These are phyloP conservation scores for Juncus effusus DNA, from an alignment of 176 grass and related monocot genomes.

Conservation along the genomic window DNA sequence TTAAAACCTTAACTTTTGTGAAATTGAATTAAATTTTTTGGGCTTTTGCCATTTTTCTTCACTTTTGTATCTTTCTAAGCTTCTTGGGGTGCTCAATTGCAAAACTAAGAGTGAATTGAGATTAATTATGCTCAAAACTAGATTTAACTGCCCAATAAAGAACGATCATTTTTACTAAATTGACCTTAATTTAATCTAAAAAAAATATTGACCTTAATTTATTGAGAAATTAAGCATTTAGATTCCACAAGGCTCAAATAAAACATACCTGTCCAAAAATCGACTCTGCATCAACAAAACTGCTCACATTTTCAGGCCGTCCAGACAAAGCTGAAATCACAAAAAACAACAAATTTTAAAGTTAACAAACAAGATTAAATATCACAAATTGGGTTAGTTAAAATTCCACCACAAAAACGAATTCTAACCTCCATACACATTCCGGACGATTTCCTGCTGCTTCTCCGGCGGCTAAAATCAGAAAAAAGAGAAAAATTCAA, in stretches of 20 bases:
- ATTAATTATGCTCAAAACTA: background rate
- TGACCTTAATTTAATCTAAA: too few species aligned
- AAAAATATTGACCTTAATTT: background rate
- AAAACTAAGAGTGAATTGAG: background rate
- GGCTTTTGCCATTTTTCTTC: background rate
- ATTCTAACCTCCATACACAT: constrained; percentile 63
- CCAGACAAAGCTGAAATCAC: constrained; percentile 52
- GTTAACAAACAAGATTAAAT: background rate
- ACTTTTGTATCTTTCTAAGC: background rate
- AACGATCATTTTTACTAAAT: too few species aligned
- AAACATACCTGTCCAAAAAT: constrained; percentile 72
- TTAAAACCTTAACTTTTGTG: background rate
- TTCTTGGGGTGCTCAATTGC: background rate
- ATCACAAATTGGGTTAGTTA: background rate
- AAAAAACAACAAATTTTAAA: constrained; percentile 22
- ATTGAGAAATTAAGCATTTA: constrained; percentile 14
- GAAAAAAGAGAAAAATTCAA: constrained; percentile 2
- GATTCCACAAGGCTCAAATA: constrained; percentile 11
- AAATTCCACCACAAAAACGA: background rate
- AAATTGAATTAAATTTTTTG: background rate
- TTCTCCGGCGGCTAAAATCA: constrained; percentile 72
- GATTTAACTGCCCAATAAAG: background rate
- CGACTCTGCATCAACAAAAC: constrained; percentile 54
- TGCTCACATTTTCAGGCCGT: constrained; percentile 70
- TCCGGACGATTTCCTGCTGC: constrained; percentile 68